Evolutionary conservation across 805 yeast genomes (phyloP).

Genomic region (Ogataea philodendri): DNA sequence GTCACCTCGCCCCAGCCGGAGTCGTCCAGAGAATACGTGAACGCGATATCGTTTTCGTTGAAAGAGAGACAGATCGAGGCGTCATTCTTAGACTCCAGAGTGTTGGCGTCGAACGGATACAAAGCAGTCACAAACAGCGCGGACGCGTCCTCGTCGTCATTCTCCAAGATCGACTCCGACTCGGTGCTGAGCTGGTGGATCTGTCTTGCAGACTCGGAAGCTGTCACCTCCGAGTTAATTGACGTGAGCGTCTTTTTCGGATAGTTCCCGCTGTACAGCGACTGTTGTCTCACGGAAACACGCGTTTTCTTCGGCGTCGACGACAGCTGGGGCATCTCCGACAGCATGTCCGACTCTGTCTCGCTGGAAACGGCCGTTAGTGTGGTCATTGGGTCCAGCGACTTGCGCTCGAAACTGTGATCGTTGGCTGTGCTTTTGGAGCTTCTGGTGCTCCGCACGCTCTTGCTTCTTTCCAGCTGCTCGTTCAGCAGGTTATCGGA

Average conservation of each 20-base stretch:
- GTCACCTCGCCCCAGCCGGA: constrained; percentile 91
- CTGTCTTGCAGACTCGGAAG: constrained; percentile 18
- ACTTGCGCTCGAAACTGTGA: no score
- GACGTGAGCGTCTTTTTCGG: constrained; percentile 10
- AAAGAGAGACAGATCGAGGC: constrained; percentile 73
- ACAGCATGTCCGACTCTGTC: no score
- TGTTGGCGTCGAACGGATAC: constrained; percentile 36
- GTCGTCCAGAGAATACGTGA: constrained; percentile 74
- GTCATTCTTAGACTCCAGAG: constrained; percentile 63
- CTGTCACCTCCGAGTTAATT: constrained; percentile 10
- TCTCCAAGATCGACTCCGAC: constrained; percentile 13
- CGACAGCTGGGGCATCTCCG: not conserved
- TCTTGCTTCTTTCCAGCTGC: no score
- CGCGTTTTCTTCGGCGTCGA: constrained; percentile 17
- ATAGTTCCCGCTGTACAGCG: constrained; percentile 24
- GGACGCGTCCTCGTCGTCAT: constrained; percentile 34
- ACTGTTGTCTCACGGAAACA: constrained; percentile 30
- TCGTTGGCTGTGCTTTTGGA: no score
- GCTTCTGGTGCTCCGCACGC: no score
- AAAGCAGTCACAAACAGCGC: constrained; percentile 37
- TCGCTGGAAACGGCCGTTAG: no score
- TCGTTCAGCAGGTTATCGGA: not conserved
- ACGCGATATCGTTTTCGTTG: constrained; percentile 65
- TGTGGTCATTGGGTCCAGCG: no score
- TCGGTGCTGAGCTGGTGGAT: constrained; percentile 17